Evolutionary conservation across 441 rosid species (phyloP).

Genomic region (Lepidium campestre): DNA sequence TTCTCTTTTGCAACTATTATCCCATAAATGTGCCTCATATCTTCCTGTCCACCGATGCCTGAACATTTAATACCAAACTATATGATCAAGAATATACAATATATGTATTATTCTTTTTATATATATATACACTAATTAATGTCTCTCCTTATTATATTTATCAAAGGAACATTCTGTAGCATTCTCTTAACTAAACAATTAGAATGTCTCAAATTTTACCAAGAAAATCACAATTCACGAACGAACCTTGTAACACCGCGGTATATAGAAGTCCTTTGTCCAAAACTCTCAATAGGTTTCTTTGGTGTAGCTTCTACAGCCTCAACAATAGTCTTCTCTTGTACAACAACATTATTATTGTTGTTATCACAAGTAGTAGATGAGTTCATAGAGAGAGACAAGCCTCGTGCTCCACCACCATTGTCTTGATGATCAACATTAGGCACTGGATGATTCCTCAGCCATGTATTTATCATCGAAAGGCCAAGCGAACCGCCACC

Average conservation of each 20-base stretch:
- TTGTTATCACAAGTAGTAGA: conserved; percentile 29
- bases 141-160: background rate
- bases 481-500: conserved; percentile 48
- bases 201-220: background rate
- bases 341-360: conserved; percentile 23
- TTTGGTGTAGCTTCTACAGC: conserved; percentile 41
- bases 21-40: conserved; percentile 78
- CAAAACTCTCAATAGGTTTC: conserved; percentile 53
- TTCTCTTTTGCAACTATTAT: conserved; percentile 68
- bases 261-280: conserved; percentile 68
- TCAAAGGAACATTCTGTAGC: conserved; percentile 5
- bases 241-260: conserved; percentile 62
- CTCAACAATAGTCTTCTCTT: conserved; percentile 29
- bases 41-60: conserved; percentile 87
- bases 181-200: background rate
- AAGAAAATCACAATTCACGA: background rate
- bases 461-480: conserved; percentile 80
- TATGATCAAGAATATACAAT: background rate
- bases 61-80: conserved; percentile 4
- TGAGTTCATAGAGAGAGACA: conserved; percentile 72
- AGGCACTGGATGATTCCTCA: conserved; percentile 53
- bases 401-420: conserved; percentile 37
- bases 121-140: background rate
- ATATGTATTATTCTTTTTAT: background rate
- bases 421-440: conserved; percentile 23